Evolutionary conservation across 768 basidiomycete genomes (phyloP).

Genomic region (Mrakia hoshinonis): DNA sequence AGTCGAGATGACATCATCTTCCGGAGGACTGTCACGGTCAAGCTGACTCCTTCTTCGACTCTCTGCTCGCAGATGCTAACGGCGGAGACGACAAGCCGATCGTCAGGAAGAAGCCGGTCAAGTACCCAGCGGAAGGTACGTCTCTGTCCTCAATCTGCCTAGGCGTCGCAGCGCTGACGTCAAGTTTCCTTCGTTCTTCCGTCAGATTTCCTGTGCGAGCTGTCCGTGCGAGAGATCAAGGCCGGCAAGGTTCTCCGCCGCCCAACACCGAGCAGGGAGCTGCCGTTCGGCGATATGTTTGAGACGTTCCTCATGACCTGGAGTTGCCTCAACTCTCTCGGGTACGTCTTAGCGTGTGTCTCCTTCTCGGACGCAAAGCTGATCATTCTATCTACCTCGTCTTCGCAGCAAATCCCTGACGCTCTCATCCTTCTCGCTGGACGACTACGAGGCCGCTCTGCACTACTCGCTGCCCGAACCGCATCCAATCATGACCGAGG

Average conservation of each 20-base stretch:
- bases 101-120: constrained; percentile 70
- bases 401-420: constrained; percentile 66
- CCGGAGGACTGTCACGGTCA: no score
- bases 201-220: constrained; percentile 32
- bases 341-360: constrained; percentile 48
- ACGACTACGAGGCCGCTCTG: constrained; percentile 82
- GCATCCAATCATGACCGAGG: constrained; percentile 72
- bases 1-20: not conserved
- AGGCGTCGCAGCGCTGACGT: no score
- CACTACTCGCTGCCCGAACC: constrained; percentile 63
- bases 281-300: constrained; percentile 61
- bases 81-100: constrained; percentile 2
- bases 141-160: no score
- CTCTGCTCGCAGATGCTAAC: not conserved
- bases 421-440: constrained; percentile 78
- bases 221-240: constrained; percentile 74
- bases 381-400: constrained; percentile 1
- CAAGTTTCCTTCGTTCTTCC: no score
- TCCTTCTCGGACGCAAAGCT: not conserved
- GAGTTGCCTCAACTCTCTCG: constrained; percentile 90
- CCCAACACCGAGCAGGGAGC: constrained; percentile 43
- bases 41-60: not conserved
- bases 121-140: constrained; percentile 69
- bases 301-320: constrained; percentile 83
- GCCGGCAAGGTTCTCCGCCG: constrained; percentile 61